Percentiles rank a stretch among this genome's conserved stretches.
These are phyloP conservation scores for Solanum phureja DNA, from an alignment of 257 asterid species.

Conservation along the genomic window DNA sequence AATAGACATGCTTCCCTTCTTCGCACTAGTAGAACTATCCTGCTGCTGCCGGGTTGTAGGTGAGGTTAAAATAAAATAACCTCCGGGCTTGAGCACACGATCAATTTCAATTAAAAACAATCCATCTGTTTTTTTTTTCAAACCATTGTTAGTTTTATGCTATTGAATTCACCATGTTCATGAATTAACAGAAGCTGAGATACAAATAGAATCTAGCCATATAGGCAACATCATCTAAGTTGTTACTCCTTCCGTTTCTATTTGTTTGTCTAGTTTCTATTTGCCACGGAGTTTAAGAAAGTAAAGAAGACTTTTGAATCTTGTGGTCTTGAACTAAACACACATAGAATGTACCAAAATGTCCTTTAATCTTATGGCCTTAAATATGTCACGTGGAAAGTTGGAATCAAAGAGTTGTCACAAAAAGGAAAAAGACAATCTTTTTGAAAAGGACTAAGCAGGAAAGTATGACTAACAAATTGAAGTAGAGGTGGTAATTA, in stretches of 20 bases:
- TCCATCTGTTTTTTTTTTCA: conserved; percentile 64
- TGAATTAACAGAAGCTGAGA: background rate
- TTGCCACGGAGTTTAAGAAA: too few relatives aligned
- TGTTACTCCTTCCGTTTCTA: background rate
- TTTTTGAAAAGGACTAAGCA: background rate
- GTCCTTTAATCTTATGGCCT: background rate
- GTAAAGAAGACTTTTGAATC: background rate
- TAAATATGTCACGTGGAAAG: background rate
- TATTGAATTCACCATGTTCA: background rate
- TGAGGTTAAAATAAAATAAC: conserved; percentile 82
- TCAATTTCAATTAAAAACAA: conserved; percentile 75
- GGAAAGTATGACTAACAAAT: background rate
- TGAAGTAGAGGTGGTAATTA: background rate
- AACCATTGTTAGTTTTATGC: conserved; percentile 11
- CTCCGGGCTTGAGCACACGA: conserved; percentile 93
- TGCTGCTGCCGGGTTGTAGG: conserved; percentile 54
- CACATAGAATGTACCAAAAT: background rate
- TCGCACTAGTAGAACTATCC: conserved; percentile 26
- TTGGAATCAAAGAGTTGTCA: background rate
- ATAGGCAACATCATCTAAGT: background rate
- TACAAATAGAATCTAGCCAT: background rate
- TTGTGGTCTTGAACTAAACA: background rate
- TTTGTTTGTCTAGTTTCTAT: background rate
- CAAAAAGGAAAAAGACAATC: background rate
- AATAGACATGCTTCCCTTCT: conserved; percentile 41